Evolutionary conservation across 179 eudicot species (phyloP), one percentile per base, ranked within the genome.

Genomic region (Drosera spatulata): DNA sequence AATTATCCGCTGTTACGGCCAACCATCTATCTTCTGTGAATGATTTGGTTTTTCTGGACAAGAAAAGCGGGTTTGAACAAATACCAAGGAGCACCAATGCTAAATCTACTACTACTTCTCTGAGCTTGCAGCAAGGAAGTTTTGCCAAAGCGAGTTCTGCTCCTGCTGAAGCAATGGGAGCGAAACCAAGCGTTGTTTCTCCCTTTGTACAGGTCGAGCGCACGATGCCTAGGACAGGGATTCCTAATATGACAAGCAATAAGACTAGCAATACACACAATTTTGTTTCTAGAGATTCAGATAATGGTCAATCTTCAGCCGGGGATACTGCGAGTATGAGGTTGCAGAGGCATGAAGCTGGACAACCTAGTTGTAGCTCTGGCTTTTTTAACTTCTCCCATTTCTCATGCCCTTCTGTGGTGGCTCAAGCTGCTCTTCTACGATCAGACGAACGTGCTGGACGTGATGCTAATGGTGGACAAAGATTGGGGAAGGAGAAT

Each of bases 321-420:
- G 56, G 64, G 64, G 76, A 46, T 50, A 61, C 66, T 50, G 55
- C 66, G n/a, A 53, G 61, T 55, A 12, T 57, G 61, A 79, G 70
- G 55, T 63, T 68, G 67, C 81, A 74, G 74, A 84, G 66, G 76
- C 72, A 64, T 57, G 79, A 79, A 58, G 53, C 66, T 59, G 72
- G 70, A 56, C 74, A 68, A 48, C 82, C 79, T 47, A 70, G 65
- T 38, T 67, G 67, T 60, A 56, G 75, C 56, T 71, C 86, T 10
- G 76, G 78, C 54, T 68, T 82, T 53, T 57, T 84, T 53, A 91
- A 85, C 71, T 88, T 88, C 61, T 79, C 95, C 60, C 79, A 71
- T 71, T 85, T 85, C 69, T 72, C 88, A 39, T 77, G 87, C 63
- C 80, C 33, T 58, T 77, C 74, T 61, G 66, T 76, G 10, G 63